phyloP scores from a whole-genome alignment of 1,284 basidiomycete genomes.

The Abortiporus biennis region DNA sequence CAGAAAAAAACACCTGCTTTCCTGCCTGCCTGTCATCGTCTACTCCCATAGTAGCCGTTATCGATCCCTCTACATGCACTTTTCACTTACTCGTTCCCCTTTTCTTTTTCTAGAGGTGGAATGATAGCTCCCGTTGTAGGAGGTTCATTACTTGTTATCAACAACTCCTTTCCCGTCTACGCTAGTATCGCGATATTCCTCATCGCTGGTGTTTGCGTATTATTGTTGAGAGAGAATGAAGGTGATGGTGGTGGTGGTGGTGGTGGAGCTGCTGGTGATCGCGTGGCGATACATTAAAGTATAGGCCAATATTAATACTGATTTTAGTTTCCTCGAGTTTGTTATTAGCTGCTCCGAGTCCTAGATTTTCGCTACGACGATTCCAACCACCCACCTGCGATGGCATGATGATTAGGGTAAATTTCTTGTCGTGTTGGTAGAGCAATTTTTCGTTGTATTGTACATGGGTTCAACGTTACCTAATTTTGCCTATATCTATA shows the following conservation, averaged over 20 bases:
- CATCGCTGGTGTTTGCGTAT: conserved; percentile 60
- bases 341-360: no score
- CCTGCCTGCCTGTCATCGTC: background rate
- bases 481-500: no score
- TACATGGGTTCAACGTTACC: no score
- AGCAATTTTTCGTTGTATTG: no score
- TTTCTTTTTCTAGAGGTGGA: conserved; percentile 56
- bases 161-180: conserved; percentile 75
- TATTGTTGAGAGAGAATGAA: conserved; percentile 44
- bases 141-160: conserved; percentile 71
- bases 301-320: conserved; percentile 1
- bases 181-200: conserved; percentile 68
- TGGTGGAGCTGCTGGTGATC: no score
- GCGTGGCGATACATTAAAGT: conserved; percentile 21
- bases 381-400: no score
- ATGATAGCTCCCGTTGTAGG: conserved; percentile 88
- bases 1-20: background rate
- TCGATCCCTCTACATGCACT: background rate
- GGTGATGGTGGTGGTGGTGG: conserved; percentile 18
- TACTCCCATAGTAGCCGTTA: background rate
- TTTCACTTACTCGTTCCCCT: conserved; percentile 3
- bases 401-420: no score
- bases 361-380: no score
- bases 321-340: no score
- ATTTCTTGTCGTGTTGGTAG: no score